Conservation (phyloP, 2,329 filamentous ascomycete species). For the Sordariomycetes sp. region DNA sequence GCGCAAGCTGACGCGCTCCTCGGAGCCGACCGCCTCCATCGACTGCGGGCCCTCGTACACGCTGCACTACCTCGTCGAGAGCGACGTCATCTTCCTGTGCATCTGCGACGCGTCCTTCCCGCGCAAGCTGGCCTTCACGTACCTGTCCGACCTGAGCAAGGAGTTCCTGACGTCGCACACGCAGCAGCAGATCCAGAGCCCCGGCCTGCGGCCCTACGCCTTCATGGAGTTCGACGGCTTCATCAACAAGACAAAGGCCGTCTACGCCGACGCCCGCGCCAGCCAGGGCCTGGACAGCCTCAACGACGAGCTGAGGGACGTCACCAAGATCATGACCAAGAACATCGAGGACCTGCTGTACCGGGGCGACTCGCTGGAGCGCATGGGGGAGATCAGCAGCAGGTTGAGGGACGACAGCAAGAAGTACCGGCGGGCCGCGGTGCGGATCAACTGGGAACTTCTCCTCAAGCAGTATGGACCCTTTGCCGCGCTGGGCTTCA, state of each 20-base stretch:
- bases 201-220: constrained; percentile 78
- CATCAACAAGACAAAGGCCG: constrained; percentile 84
- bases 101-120: constrained; percentile 92
- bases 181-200: constrained; percentile 60
- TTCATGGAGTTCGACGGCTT: constrained; percentile 98
- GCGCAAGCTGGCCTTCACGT: constrained; percentile 96
- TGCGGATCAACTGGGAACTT: constrained; percentile 96
- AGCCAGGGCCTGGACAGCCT: constrained; percentile 89
- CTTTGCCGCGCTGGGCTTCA: constrained; percentile 69
- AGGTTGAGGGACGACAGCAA: constrained; percentile 83
- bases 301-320: constrained; percentile 94
- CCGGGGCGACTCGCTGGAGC: constrained; percentile 84
- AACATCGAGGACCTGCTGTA: constrained; percentile 98
- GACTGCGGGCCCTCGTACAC: constrained; percentile 69
- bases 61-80: constrained; percentile 82
- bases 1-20: constrained; percentile 77
- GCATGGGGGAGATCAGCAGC: constrained; percentile 92
- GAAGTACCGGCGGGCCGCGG: constrained; percentile 88
- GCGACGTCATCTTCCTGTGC: constrained; percentile 81
- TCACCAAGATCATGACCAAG: constrained; percentile 99
- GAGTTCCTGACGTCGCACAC: constrained; percentile 89
- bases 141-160: constrained; percentile 82
- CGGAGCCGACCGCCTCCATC: constrained; percentile 85
- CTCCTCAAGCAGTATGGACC: constrained; percentile 95
- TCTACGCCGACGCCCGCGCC: constrained; percentile 87